Evolutionary conservation across 2,329 filamentous ascomycete genomes (phyloP).

Genomic region (Calonectria leucothoes): DNA sequence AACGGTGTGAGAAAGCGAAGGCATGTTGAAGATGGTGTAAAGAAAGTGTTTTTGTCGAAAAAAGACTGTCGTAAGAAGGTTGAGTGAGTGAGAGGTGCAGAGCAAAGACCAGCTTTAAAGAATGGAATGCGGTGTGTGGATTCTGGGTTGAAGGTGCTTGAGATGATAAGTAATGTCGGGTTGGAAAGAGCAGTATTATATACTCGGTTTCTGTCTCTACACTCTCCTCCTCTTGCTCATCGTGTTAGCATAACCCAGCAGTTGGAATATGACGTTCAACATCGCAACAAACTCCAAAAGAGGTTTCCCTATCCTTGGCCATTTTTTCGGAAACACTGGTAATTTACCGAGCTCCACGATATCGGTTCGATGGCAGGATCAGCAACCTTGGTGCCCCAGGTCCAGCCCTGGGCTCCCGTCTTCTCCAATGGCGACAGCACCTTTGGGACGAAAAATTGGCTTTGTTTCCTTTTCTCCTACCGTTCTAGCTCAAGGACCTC

Average conservation of each 20-base stretch:
- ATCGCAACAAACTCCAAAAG: background rate
- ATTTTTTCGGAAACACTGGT: background rate
- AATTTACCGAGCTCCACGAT: background rate
- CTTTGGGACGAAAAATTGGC: background rate
- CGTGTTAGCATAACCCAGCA: background rate
- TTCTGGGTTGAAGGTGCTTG: background rate
- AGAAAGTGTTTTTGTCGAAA: background rate
- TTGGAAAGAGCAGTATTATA: background rate
- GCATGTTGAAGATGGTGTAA: slow-evolving; percentile 25
- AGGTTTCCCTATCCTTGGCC: background rate
- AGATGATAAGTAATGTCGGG: background rate
- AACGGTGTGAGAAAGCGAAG: slow-evolving; percentile 23
- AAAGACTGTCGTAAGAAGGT: background rate
- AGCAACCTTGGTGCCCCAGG: background rate
- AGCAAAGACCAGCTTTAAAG: background rate
- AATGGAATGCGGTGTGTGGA: background rate
- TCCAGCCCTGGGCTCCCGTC: background rate
- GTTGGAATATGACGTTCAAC: background rate
- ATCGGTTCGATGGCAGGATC: background rate
- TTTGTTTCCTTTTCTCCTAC: background rate
- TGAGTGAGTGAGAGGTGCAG: no score
- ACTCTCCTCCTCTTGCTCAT: background rate
- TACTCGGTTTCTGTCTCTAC: background rate
- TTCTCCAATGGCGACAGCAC: background rate
- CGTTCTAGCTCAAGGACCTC: background rate